Evolutionary conservation across 805 yeast genomes (phyloP), one percentile per base, ranked within the genome.

Genomic region (Schwanniomyces yamadae): DNA sequence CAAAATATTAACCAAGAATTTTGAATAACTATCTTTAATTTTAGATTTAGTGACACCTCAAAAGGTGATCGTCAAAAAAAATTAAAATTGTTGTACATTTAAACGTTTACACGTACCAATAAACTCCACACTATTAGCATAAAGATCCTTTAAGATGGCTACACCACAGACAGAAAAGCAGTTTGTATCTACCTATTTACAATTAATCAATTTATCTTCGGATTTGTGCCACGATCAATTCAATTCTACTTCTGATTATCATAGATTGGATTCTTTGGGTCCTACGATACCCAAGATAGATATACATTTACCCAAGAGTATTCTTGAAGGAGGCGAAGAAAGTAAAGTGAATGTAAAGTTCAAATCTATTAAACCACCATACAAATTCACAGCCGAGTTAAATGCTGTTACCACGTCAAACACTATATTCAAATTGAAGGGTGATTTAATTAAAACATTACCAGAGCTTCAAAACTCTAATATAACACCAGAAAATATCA

Each of bases 301-400:
- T 33, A 63, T 39, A 20, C 46, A 50, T 0, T 68, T 59, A 46
- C 72, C 64, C 46, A 38, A 35, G 9, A 16, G 22, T 11, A 23
- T 36, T 10, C 12, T 28, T 11, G 30, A n/a, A 8, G 35, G 37
- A 9, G 14, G 25, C 11, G 15, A 12, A 15, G 42, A 40, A 27
- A 24, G 22, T 23, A 36, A 42, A 31, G 47, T 63, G 33, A 50
- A 45, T 15, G 48, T 71, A 33, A 45, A 53, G 14, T 68, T 86
- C 53, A 82, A 82, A 57, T 82, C 90, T 20, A 73, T 87, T 36
- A 78, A 80, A 48, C 76, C 82, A 4, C 95, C 95, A 5, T 59
- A 46, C 51, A 84, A 80, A 52, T 83, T 85, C 57, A 55, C 62
- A 24, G 42, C 52, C 4, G 55, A 42, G 24, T 45, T 68, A 36